Evolutionary conservation across 2,329 filamentous ascomycete species (phyloP), one percentile per base, ranked within the genome.

Genomic region (Arthrobotrys iridis): DNA sequence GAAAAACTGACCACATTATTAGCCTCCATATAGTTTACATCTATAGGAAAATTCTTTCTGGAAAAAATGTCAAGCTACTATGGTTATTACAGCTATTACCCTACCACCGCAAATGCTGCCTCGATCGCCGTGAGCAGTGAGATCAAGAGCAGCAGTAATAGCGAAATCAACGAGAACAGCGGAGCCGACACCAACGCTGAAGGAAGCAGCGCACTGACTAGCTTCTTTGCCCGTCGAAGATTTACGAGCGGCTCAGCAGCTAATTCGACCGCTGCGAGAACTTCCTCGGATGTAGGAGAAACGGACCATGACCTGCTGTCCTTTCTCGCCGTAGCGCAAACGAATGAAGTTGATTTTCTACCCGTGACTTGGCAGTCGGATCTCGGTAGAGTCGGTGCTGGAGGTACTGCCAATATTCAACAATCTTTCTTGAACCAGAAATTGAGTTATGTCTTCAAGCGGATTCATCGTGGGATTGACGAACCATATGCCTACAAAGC

Each of bases 361-460:
- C 77, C 77, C 2, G 77, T 76, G 13, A 76, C 57, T n/a, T 79
- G 78, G 78, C 58, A 79, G 48, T 28, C 63, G n/a, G 40, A 40
- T 20, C 37, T 77, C 5, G 58, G 59, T 33, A 64, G 13, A n/a
- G 60, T 77, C 26, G 67, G 65, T 15, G 22, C 50, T 26, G 78
- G 77, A 13, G 71, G 68, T 5, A 58, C 58, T 4, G 58, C 65
- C 10, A 37, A 68, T 11, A 77, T 79, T 18, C 60, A 64, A 20
- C 64, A 79, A 43, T 58, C 76, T 3, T 37, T 65, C 2, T 22
- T 78, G 2, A 59, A 68, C 46, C 15, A 76, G 5, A 30, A 71
- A 13, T 57, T 58, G 26, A 77, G 70, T 28, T 78, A 77, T 67
- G 72, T 73, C 10, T 79, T 79, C 65, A 79, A 79, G 46, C 62